phyloP scores from a whole-genome alignment of 257 asterid species.

The Eustoma russellianum region DNA sequence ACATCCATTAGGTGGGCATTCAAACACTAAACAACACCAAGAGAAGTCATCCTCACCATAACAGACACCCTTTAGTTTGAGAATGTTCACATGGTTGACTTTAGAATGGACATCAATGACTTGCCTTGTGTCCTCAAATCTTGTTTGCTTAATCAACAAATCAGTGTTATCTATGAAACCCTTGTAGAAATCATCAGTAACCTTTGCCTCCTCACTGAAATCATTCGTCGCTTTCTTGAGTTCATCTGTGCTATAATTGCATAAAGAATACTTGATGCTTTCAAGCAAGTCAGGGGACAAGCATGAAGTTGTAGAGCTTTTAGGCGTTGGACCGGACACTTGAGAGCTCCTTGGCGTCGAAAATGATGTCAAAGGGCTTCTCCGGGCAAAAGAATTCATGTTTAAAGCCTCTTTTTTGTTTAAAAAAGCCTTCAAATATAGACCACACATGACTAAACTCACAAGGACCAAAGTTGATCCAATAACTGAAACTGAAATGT shows the following conservation, averaged over 20 bases:
- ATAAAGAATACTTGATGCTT: slow-evolving; percentile 46
- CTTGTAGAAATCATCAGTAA: slow-evolving; percentile 28
- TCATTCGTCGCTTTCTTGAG: slow-evolving; percentile 29
- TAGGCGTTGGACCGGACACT: slow-evolving; percentile 29
- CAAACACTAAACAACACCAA: slow-evolving; percentile 50
- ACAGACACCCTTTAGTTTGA: slow-evolving; percentile 56
- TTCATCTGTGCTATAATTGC: slow-evolving; percentile 43
- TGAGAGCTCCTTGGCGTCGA: slow-evolving; percentile 42
- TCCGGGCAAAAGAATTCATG: slow-evolving; percentile 4
- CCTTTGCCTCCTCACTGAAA: slow-evolving; percentile 24
- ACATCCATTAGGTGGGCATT: slow-evolving; percentile 49
- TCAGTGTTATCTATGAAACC: slow-evolving; percentile 37
- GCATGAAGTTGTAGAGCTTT: slow-evolving; percentile 44
- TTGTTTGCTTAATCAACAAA: too few relatives aligned
- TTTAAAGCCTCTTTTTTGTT: slow-evolving; percentile 19
- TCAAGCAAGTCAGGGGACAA: slow-evolving; percentile 60
- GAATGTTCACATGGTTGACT: slow-evolving; percentile 61
- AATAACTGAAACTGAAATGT: slow-evolving; percentile 30
- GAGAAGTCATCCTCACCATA: slow-evolving; percentile 33
- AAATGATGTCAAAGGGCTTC: slow-evolving; percentile 30
- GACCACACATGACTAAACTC: slow-evolving; percentile 24
- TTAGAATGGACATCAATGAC: slow-evolving; percentile 56
- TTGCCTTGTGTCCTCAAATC: slow-evolving; percentile 26
- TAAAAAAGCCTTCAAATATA: slow-evolving; percentile 30
- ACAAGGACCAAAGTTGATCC: slow-evolving; percentile 31